Evolutionary conservation across 768 basidiomycete species (phyloP).

Genomic region (Boletus rubescentipes): DNA sequence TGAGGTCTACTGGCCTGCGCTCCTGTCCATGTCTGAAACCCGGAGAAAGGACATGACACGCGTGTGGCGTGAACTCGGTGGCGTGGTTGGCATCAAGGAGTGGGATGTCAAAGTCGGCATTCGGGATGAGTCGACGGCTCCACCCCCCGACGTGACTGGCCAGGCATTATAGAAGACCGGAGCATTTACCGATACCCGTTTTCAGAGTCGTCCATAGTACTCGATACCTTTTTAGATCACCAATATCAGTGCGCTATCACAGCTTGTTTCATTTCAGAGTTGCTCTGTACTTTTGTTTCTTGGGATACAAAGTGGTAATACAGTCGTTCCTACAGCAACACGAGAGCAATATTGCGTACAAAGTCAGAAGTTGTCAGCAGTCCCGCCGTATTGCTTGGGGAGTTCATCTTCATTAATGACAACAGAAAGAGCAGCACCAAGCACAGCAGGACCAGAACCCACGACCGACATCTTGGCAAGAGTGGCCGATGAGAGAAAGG

Average conservation of each 20-base stretch:
- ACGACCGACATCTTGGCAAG: slow-evolving; percentile 80
- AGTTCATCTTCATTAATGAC: slow-evolving; percentile 57
- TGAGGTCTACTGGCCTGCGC: slow-evolving; percentile 68
- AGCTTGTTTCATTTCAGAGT: not conserved
- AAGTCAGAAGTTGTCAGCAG: slow-evolving; percentile 50
- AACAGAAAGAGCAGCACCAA: slow-evolving; percentile 59
- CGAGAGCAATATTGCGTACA: not conserved
- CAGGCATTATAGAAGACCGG: slow-evolving; percentile 9
- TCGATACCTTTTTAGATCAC: not conserved
- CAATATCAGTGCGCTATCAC: not conserved
- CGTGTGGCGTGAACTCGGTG: slow-evolving; percentile 70
- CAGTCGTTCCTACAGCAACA: too few relatives aligned
- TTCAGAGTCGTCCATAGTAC: not conserved
- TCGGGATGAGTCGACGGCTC: slow-evolving; percentile 12
- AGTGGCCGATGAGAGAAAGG: slow-evolving; percentile 69
- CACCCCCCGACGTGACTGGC: not conserved
- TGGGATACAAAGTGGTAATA: too few relatives aligned
- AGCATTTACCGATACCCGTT: not conserved
- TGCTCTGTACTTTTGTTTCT: too few relatives aligned
- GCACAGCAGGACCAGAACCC: slow-evolving; percentile 57
- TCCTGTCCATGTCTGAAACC: slow-evolving; percentile 54
- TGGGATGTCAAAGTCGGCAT: slow-evolving; percentile 64
- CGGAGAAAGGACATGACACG: slow-evolving; percentile 49
- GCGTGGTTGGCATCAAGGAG: slow-evolving; percentile 68
- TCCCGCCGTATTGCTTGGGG: slow-evolving; percentile 71